Base-by-base conservation (phyloP, 2,329 filamentous ascomycete genomes). In the Nothophaeocryptopus gaeumannii region DNA sequence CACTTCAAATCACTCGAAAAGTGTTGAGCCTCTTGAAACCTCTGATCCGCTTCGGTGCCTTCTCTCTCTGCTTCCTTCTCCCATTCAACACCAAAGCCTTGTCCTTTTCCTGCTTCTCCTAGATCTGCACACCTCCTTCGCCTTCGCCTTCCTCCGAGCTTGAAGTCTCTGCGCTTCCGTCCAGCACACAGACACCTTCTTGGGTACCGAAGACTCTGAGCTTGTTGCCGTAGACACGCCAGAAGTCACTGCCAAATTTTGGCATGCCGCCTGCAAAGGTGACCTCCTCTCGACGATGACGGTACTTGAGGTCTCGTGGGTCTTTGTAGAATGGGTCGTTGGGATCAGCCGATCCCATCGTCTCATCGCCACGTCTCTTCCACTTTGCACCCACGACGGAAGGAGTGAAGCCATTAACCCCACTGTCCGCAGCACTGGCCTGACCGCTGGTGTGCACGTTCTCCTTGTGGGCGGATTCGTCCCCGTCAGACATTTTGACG, bases 201-300 rank as follows among this genome's bases (percentile, higher is more conserved):
- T 73, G 60, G 0, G 80, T 83, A 2, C 81, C 82, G 67, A 83
- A 84, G 1, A 82, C 75, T 34, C 81, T 70, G 47, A 84, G 62
- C 55, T 75, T 79, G 57, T 84, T 84, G 1, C 78, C 78, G 62
- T 83, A 82, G 8, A 75, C 63, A 3, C 67, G 59, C 82, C 82
- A 85, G 60, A 84, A 83, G 12, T 70, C 65, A 4, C 70, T 71
- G 1, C 71, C 70, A 50, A 78, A 77, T 1, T 69, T 63, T 7
- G 82, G 81, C 53, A 85, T 78, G 2, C 65, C 65, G 8, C 59
- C 58, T 13, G 56, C 50, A 8, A 66, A 56, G 39, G 78, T 61
- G 36, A 72, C 37, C 33, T 57, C 53, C 34, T 53, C 48, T 10
- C 52, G 45, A 5, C 32, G 13, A 39, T 59, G 47, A 13, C 47